Evolutionary conservation across 345 rosid genomes (phyloP).

Genomic region (Erucastrum elatum): DNA sequence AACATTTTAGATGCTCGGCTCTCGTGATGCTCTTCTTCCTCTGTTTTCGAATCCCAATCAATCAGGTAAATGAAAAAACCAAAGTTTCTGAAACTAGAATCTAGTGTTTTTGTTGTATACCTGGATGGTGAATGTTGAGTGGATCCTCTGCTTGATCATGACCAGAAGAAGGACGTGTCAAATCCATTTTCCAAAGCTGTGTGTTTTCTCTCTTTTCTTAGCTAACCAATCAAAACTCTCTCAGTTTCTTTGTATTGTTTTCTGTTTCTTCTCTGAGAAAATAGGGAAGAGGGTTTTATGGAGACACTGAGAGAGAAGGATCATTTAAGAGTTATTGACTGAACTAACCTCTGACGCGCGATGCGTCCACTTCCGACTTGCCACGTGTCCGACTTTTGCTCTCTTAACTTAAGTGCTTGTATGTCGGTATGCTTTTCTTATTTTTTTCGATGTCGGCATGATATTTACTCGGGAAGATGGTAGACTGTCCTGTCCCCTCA

Average conservation of each 20-base stretch:
- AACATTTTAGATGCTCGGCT: constrained; percentile 56
- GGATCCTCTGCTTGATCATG: constrained; percentile 47
- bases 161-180: constrained; percentile 41
- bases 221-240: background rate
- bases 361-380: background rate
- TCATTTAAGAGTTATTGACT: background rate
- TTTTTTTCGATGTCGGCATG: constrained; percentile 26
- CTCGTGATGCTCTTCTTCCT: constrained; percentile 48
- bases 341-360: constrained; percentile 43
- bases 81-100: background rate
- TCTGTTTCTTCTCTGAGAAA: constrained; percentile 5
- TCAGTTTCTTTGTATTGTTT: background rate
- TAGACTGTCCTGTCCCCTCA: background rate
- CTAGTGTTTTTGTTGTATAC: constrained; percentile 4
- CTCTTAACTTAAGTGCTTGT: background rate
- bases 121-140: constrained; percentile 37
- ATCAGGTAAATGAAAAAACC: background rate
- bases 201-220: background rate
- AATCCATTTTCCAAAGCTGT: constrained; percentile 15
- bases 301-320: constrained; percentile 4
- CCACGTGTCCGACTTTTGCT: constrained; percentile 32
- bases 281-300: background rate
- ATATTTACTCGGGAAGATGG: background rate
- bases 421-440: background rate
- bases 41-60: constrained; percentile 25